phyloP scores from a whole-genome alignment of 768 basidiomycete species.

The Leccinum subgranulosum region DNA sequence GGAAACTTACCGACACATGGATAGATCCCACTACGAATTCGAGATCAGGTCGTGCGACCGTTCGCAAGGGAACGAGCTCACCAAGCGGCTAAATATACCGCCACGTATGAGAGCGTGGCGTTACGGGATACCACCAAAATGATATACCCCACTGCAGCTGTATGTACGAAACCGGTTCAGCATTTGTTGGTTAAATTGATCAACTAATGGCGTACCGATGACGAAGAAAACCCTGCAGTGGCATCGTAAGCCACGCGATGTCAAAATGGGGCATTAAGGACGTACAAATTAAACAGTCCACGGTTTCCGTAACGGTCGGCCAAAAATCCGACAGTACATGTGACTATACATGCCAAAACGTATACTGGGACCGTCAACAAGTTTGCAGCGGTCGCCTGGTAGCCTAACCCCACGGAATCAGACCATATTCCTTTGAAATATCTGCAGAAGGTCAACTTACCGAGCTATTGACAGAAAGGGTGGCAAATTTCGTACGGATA shows the following conservation, averaged over 20 bases:
- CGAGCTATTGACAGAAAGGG: slow-evolving; percentile 32
- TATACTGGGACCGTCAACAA: slow-evolving; percentile 79
- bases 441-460: slow-evolving; percentile 24
- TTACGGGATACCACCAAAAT: slow-evolving; percentile 63
- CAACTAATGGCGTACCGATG: slow-evolving; percentile 20
- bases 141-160: slow-evolving; percentile 63
- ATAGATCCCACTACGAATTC: slow-evolving; percentile 58
- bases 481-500: background rate
- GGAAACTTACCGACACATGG: slow-evolving; percentile 60
- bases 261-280: background rate
- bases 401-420: slow-evolving; percentile 40
- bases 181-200: background rate
- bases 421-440: background rate
- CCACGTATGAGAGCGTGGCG: slow-evolving; percentile 66
- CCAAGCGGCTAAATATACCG: slow-evolving; percentile 69
- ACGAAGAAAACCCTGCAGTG: slow-evolving; percentile 22
- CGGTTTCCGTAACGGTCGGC: slow-evolving; percentile 62
- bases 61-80: slow-evolving; percentile 27
- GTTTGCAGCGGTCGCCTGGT: slow-evolving; percentile 68
- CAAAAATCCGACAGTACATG: slow-evolving; percentile 58
- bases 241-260: background rate
- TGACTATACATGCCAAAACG: slow-evolving; percentile 61
- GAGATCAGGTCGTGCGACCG: background rate
- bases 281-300: slow-evolving; percentile 64
- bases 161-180: background rate